phyloP scores from a whole-genome alignment of 2,329 filamentous ascomycete genomes.

The Fusarium subglutinans region DNA sequence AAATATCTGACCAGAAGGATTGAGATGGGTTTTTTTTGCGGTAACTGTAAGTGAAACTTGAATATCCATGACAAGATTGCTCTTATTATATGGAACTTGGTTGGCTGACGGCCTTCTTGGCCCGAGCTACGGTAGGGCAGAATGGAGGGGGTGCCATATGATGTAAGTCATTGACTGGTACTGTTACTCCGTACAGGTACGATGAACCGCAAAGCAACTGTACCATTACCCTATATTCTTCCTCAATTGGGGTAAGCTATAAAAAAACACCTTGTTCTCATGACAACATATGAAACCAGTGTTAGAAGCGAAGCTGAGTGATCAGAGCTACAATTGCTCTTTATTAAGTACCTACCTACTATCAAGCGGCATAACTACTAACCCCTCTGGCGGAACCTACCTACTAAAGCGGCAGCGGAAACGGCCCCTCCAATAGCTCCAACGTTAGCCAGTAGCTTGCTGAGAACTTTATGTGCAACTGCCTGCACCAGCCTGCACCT shows the following conservation, averaged over 20 bases:
- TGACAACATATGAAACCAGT: neutral
- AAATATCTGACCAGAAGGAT: neutral
- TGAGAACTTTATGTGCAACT: conserved; percentile 16
- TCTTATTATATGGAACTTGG: conserved; percentile 2
- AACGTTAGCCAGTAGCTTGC: conserved; percentile 7
- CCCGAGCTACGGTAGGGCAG: conserved; percentile 14
- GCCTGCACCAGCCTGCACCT: conserved; percentile 11
- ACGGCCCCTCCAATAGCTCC: conserved; percentile 27
- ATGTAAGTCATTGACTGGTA: conserved; percentile 17
- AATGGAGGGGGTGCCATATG: conserved; percentile 19
- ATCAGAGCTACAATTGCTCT: neutral
- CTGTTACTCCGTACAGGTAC: neutral
- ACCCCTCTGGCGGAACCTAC: neutral
- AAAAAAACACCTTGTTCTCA: neutral
- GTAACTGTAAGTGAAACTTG: neutral
- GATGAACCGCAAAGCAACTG: neutral
- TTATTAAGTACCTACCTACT: neutral
- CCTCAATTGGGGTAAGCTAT: neutral
- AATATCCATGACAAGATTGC: neutral
- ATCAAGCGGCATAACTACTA: conserved; percentile 9
- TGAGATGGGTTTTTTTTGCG: neutral
- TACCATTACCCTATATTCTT: neutral
- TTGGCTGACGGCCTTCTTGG: neutral
- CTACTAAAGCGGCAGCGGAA: neutral
- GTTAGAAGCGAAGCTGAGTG: neutral